Conservation (phyloP, 1,139 yeast species). For the Spathaspora jeffriesii region DNA sequence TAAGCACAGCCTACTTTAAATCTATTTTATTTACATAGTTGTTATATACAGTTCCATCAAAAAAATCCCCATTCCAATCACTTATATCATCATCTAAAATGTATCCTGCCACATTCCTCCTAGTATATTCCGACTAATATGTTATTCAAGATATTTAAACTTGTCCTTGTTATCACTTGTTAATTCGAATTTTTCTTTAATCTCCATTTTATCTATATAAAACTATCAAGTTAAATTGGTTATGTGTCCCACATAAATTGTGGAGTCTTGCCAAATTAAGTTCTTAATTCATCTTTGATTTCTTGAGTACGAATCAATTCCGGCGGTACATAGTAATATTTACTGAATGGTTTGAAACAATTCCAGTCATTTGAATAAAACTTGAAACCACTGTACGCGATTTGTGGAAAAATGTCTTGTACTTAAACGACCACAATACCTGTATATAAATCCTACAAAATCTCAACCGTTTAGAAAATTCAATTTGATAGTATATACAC, state of each 20-base stretch:
- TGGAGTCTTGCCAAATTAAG: slow-evolving; percentile 71
- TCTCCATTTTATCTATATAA: slow-evolving; percentile 41
- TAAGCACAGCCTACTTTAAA: no score
- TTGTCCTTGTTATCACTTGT: slow-evolving; percentile 15
- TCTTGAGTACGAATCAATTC: slow-evolving; percentile 43
- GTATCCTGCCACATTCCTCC: slow-evolving; percentile 47
- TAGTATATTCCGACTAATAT: slow-evolving; percentile 34
- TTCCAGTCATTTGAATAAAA: no score
- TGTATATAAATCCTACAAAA: no score
- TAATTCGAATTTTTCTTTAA: slow-evolving; percentile 22
- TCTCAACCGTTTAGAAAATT: no score
- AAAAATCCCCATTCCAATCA: slow-evolving; percentile 47
- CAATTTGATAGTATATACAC: no score
- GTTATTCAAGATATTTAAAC: slow-evolving; percentile 30
- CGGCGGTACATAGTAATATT: no score
- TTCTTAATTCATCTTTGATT: slow-evolving; percentile 42
- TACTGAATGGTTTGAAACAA: no score
- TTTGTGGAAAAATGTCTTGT: no score
- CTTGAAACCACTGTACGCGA: no score
- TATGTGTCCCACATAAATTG: slow-evolving; percentile 49
- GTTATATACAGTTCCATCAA: slow-evolving; percentile 49
- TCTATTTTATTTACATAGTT: slow-evolving; percentile 17
- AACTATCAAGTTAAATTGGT: slow-evolving; percentile 34
- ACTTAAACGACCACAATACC: no score
- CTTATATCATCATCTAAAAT: slow-evolving; percentile 43